Conservation (phyloP, 2,329 filamentous ascomycete species). For the Zymoseptoria brevis region DNA sequence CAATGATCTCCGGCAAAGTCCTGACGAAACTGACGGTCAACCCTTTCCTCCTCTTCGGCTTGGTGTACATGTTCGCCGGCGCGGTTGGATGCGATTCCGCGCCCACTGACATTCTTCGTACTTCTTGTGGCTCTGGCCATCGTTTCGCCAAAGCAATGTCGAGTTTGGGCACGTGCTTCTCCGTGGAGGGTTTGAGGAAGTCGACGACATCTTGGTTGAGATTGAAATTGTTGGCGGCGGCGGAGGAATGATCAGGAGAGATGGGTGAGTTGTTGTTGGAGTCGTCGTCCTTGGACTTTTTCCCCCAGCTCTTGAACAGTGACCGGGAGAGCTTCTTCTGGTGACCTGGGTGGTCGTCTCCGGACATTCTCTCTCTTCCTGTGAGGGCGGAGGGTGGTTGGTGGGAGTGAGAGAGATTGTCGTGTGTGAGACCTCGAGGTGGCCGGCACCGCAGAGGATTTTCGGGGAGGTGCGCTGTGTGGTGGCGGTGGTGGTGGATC, state of each 20-base stretch:
- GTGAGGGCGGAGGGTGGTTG: neutral
- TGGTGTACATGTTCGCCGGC: slow-evolving; percentile 21
- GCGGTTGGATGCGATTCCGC: neutral
- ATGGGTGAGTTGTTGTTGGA: neutral
- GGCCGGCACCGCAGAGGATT: neutral
- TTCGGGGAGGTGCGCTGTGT: neutral
- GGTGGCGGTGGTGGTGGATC: neutral
- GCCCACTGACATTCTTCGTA: slow-evolving; percentile 19
- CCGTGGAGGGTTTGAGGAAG: slow-evolving; percentile 49
- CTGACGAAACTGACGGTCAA: slow-evolving; percentile 68
- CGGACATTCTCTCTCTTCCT: neutral
- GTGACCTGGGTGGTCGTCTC: neutral
- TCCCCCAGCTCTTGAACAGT: neutral
- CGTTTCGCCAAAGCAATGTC: slow-evolving; percentile 44
- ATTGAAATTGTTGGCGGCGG: slow-evolving; percentile 17
- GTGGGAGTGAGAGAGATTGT: neutral
- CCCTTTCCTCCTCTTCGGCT: slow-evolving; percentile 52
- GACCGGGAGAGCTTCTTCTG: neutral
- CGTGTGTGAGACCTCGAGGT: neutral
- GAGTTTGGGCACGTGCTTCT: slow-evolving; percentile 37
- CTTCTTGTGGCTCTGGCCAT: slow-evolving; percentile 44
- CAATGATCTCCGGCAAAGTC: slow-evolving; percentile 70
- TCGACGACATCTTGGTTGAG: slow-evolving; percentile 46
- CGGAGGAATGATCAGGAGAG: neutral
- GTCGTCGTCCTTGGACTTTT: slow-evolving; percentile 10